These are phyloP conservation scores for Nematodospora valgi DNA, from an alignment of 805 yeast genomes.

Conservation along the genomic window DNA sequence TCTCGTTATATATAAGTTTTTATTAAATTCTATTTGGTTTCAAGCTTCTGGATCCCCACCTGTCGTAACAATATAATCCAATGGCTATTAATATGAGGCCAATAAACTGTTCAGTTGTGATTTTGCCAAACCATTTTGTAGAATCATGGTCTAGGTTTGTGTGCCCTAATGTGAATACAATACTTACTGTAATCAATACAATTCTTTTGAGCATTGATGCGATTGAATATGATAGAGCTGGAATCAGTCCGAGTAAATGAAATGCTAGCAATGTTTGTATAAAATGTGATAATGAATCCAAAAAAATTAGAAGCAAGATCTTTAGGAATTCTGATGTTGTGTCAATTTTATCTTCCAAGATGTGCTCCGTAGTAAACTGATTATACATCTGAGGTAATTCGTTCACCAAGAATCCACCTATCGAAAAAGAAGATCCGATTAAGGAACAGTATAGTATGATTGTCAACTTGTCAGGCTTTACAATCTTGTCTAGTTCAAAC, in stretches of 20 bases:
- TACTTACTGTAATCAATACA: conserved; percentile 77
- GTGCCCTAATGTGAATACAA: conserved; percentile 44
- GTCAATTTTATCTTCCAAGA: conserved; percentile 2
- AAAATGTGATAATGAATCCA: conserved; percentile 77
- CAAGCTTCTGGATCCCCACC: conserved; percentile 47
- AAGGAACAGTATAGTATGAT: conserved; percentile 76
- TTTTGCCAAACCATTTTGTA: conserved; percentile 24
- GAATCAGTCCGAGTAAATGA: conserved; percentile 73
- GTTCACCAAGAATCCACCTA: conserved; percentile 66
- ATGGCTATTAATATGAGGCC: conserved; percentile 51
- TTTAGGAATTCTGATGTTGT: conserved; percentile 20
- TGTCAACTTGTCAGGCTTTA: conserved; percentile 74
- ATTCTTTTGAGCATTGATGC: conserved; percentile 87
- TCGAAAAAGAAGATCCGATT: conserved; percentile 65
- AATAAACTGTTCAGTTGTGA: conserved; percentile 42
- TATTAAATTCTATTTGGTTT: conserved; percentile 10
- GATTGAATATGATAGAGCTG: conserved; percentile 82
- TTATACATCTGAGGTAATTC: conserved; percentile 46
- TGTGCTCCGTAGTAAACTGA: conserved; percentile 14
- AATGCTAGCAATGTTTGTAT: conserved; percentile 78
- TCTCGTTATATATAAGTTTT: neutral
- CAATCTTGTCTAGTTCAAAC: conserved; percentile 15
- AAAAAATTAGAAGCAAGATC: conserved; percentile 49
- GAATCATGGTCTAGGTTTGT: too few species aligned
- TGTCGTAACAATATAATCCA: conserved; percentile 63